These are phyloP conservation scores for Triticum timopheevii DNA, from an alignment of 176 grass and related monocot genomes.

Conservation along the genomic window DNA sequence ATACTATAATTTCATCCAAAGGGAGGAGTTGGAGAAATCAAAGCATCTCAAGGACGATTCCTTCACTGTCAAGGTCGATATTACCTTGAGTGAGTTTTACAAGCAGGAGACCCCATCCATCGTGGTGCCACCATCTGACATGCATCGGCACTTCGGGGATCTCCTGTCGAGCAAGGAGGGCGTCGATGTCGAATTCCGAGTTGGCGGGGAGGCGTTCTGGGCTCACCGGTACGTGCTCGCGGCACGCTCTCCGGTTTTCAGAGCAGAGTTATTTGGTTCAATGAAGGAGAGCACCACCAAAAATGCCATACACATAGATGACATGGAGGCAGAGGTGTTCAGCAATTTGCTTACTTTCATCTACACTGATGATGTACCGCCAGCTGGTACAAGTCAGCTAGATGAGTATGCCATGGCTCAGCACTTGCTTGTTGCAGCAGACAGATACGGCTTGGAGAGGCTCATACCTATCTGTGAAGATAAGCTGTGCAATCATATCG, in stretches of 20 bases:
- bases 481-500: background rate
- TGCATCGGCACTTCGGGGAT: conserved; percentile 34
- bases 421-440: conserved; percentile 38
- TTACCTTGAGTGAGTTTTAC: background rate
- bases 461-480: conserved; percentile 47
- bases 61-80: background rate
- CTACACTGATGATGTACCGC: background rate
- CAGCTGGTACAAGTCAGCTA: background rate
- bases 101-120: background rate
- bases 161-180: conserved; percentile 16
- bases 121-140: conserved; percentile 12
- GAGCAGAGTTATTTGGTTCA: conserved; percentile 18
- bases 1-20: fast-evolving
- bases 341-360: background rate
- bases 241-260: conserved; percentile 46
- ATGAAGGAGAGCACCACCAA: conserved; percentile 36
- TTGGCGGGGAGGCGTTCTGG: conserved; percentile 24
- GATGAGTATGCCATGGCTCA: background rate
- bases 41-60: conserved; percentile 5
- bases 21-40: background rate
- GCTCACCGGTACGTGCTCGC: conserved; percentile 45
- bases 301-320: conserved; percentile 27
- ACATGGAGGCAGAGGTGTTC: conserved; percentile 44
- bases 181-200: conserved; percentile 41
- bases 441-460: conserved; percentile 43